Percentiles rank a stretch among this genome's conserved stretches.
phyloP scores from a whole-genome alignment of 345 rosid genomes.

The Turnera subulata region DNA sequence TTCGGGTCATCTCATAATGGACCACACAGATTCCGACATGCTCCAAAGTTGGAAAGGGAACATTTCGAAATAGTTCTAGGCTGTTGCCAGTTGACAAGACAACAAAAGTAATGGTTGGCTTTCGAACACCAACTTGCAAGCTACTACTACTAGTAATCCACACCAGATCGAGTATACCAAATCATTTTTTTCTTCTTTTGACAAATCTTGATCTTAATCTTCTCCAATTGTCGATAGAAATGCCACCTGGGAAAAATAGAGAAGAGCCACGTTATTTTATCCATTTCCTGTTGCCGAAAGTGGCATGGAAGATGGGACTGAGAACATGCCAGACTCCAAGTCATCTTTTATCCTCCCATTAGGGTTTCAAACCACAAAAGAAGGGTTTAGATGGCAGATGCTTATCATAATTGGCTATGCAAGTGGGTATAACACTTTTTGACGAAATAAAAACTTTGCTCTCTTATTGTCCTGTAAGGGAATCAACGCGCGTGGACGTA shows the following conservation, averaged over 20 bases:
- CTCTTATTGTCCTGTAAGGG: neutral
- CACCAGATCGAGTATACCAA: no score
- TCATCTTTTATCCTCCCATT: neutral
- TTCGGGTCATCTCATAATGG: no score
- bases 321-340: constrained; percentile 11
- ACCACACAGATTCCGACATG: constrained; percentile 1
- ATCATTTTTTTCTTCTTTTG: no score
- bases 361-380: neutral
- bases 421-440: constrained; percentile 7
- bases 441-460: neutral
- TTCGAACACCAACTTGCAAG: neutral
- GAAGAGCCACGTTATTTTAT: neutral
- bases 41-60: neutral
- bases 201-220: neutral
- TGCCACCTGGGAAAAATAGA: neutral
- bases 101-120: neutral
- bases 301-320: constrained; percentile 6
- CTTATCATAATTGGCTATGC: constrained; percentile 13
- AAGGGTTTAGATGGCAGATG: constrained; percentile 4
- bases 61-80: neutral
- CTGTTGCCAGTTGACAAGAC: neutral
- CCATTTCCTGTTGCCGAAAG: constrained; percentile 10
- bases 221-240: neutral
- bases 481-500: constrained; percentile 2
- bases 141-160: no score